A percentile compares a stretch with the other conserved stretches of the same genome.
Evolutionary conservation across 805 yeast species (phyloP).

Genomic region (Kurtzmaniella cleridarum): DNA sequence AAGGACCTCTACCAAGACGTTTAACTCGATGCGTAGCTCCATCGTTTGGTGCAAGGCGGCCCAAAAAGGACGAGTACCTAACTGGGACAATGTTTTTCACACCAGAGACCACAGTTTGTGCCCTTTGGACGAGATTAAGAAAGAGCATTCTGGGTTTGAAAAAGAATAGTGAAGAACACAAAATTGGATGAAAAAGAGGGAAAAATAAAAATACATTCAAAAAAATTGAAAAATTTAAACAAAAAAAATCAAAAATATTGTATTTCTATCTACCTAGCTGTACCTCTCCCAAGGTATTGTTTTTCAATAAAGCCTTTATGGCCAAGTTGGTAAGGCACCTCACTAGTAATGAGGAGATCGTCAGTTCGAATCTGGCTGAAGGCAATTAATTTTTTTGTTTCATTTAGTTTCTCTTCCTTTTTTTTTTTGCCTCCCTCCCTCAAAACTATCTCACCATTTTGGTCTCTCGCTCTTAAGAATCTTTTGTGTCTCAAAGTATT

Average conservation of each 20-base stretch:
- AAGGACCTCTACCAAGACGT: slow-evolving; percentile 94
- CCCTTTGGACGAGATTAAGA: neutral
- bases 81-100: neutral
- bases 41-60: slow-evolving; percentile 52
- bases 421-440: neutral
- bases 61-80: slow-evolving; percentile 44
- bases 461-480: no score
- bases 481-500: no score
- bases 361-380: slow-evolving; percentile 33
- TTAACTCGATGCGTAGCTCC: slow-evolving; percentile 58
- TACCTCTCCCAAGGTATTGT: no score
- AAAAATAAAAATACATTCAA: no score
- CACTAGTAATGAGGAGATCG: slow-evolving; percentile 39
- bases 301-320: slow-evolving; percentile 21
- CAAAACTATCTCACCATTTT: no score
- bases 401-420: no score
- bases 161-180: neutral
- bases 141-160: neutral
- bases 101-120: neutral
- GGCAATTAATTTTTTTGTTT: slow-evolving; percentile 21
- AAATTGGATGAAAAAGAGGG: neutral
- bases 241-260: neutral
- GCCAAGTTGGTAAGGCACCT: slow-evolving; percentile 39
- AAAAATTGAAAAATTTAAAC: no score
- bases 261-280: no score